Conservation (phyloP, 139 green algal species). For the Chlorokybus atmophyticus region DNA sequence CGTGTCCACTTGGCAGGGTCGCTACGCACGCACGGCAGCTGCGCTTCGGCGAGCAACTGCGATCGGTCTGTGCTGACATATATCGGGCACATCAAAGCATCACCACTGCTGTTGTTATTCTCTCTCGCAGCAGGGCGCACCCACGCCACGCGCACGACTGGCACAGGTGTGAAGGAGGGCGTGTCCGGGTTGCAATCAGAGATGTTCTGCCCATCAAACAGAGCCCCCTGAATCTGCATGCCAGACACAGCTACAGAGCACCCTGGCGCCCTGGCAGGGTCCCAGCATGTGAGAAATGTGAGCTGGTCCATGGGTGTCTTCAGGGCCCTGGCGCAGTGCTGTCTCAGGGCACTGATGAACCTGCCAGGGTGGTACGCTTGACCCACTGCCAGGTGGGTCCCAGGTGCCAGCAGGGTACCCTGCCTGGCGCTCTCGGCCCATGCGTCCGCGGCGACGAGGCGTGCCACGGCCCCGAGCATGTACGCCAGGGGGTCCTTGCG, state of each 20-base stretch:
- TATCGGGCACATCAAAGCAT: background rate
- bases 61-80: background rate
- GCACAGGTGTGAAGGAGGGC: background rate
- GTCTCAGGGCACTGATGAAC: conserved; percentile 57
- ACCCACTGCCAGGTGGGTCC: background rate
- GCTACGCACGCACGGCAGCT: background rate
- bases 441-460: conserved; percentile 31
- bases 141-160: background rate
- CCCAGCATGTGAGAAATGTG: conserved; percentile 31
- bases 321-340: conserved; percentile 37
- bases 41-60: background rate
- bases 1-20: too few species aligned
- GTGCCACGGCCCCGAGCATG: background rate
- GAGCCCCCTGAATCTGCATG: background rate
- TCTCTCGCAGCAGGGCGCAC: background rate
- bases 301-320: conserved; percentile 41
- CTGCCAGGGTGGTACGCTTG: conserved; percentile 43
- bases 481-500: background rate
- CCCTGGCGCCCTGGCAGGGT: background rate
- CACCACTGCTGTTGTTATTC: background rate
- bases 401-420: conserved; percentile 16
- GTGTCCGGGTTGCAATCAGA: background rate
- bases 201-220: background rate
- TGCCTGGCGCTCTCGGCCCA: conserved; percentile 9
- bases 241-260: background rate